These are phyloP conservation scores for Wickerhamiella siamensis DNA, from an alignment of 805 yeast species.

Conservation along the genomic window DNA sequence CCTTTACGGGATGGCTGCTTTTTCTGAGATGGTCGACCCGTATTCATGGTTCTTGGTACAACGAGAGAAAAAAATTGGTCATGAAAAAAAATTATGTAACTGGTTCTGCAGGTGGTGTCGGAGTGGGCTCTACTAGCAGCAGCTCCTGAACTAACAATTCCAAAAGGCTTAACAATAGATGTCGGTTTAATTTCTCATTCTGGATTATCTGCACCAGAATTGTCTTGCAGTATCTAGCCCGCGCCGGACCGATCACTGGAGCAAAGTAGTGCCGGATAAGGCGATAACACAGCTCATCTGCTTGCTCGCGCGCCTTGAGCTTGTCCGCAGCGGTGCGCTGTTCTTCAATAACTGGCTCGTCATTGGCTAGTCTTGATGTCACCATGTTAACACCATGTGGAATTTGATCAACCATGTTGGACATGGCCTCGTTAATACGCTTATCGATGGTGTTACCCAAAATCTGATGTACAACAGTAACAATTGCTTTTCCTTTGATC, in stretches of 20 bases:
- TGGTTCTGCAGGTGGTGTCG: conserved; percentile 58
- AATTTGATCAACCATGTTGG: conserved; percentile 24
- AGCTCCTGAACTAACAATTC: background rate
- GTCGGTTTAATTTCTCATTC: conserved; percentile 29
- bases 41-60: conserved; percentile 18
- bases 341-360: conserved; percentile 8
- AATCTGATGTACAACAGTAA: conserved; percentile 69
- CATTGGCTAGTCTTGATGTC: conserved; percentile 24
- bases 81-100: conserved; percentile 44
- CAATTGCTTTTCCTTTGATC: conserved; percentile 73
- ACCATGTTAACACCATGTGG: conserved; percentile 25
- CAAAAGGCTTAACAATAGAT: too few relatives aligned
- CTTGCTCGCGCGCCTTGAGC: background rate
- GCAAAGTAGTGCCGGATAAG: conserved; percentile 11
- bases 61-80: conserved; percentile 42
- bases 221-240: conserved; percentile 31
- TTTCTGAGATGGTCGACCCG: conserved; percentile 33
- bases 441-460: conserved; percentile 81
- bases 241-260: conserved; percentile 34
- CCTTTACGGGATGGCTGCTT: conserved; percentile 80
- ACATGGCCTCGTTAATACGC: conserved; percentile 29
- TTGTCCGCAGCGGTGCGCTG: conserved; percentile 4
- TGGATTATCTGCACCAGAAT: conserved; percentile 28
- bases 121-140: conserved; percentile 21
- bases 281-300: conserved; percentile 8